phyloP scores from a whole-genome alignment of 192 early-diverging fungal genomes.

The Mortierella hygrophila region DNA sequence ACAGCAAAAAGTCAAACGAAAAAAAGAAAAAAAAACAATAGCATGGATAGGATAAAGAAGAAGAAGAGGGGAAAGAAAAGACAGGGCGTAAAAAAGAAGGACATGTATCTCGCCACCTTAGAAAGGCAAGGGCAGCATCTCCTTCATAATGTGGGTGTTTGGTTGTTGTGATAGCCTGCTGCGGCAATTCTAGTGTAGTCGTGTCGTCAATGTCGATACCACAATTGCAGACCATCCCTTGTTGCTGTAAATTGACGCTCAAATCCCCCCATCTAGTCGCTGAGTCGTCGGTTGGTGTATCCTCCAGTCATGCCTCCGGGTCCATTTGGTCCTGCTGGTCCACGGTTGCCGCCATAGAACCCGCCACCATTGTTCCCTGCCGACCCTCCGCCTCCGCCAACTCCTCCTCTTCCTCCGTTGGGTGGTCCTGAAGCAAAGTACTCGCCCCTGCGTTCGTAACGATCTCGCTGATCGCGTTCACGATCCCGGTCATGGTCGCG shows the following conservation, averaged over 20 bases:
- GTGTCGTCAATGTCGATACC: background rate
- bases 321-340: constrained; percentile 6
- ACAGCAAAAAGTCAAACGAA: constrained; percentile 1
- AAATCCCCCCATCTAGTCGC: constrained; percentile 12
- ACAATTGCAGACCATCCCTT: background rate
- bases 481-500: constrained; percentile 36
- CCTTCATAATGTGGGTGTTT: constrained; percentile 5
- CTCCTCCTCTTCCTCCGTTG: constrained; percentile 14
- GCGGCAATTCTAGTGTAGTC: background rate
- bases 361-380: constrained; percentile 7
- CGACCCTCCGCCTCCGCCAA: background rate
- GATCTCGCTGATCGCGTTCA: constrained; percentile 33
- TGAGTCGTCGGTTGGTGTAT: constrained; percentile 24
- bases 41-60: background rate
- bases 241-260: background rate
- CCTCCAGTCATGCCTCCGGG: constrained; percentile 26
- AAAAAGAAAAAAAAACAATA: constrained; percentile 12
- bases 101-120: background rate
- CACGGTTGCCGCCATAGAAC: constrained; percentile 37
- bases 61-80: background rate
- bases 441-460: constrained; percentile 40
- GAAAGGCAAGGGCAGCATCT: too few relatives aligned
- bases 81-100: background rate
- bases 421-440: constrained; percentile 22
- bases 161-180: background rate